These are phyloP conservation scores for Thielaviopsis populi DNA, from an alignment of 2,329 filamentous ascomycete genomes.

Conservation along the genomic window DNA sequence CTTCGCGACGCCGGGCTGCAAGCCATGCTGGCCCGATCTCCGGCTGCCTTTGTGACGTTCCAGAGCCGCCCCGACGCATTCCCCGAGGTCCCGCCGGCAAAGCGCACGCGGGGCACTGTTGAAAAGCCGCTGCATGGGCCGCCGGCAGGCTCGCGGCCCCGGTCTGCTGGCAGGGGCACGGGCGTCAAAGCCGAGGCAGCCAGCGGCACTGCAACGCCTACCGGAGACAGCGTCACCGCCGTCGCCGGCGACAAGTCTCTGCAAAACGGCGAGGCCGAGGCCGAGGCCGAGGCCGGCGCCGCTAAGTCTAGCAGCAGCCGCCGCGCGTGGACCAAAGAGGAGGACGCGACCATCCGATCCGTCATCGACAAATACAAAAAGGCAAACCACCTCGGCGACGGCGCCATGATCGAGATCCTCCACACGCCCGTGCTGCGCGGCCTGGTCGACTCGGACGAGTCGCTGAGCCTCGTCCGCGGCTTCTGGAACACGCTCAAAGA, in stretches of 20 bases:
- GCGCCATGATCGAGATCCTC: conserved; percentile 5
- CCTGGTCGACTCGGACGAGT: conserved; percentile 7
- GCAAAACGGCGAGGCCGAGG: background rate
- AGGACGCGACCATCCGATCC: background rate
- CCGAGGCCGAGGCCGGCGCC: background rate
- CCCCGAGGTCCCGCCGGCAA: background rate
- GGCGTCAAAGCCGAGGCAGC: background rate
- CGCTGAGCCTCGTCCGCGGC: background rate
- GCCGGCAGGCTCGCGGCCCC: background rate
- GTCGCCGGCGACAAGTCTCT: background rate
- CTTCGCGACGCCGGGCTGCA: background rate
- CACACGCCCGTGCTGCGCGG: conserved; percentile 14
- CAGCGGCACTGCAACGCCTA: background rate
- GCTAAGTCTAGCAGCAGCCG: background rate
- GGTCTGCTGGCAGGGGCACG: background rate
- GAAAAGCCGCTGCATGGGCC: background rate
- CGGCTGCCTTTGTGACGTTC: background rate
- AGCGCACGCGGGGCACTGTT: background rate
- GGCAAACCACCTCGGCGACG: conserved; percentile 1
- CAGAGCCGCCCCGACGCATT: background rate
- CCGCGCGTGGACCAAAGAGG: conserved; percentile 9
- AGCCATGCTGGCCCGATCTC: background rate
- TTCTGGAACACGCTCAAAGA: conserved; percentile 6
- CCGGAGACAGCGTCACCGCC: background rate
- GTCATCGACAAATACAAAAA: conserved; percentile 6